A percentile compares a stretch with the other conserved stretches of the same genome.
Evolutionary conservation across 1,284 basidiomycete species (phyloP).

Genomic region (Filobasidium uniguttulatum): DNA sequence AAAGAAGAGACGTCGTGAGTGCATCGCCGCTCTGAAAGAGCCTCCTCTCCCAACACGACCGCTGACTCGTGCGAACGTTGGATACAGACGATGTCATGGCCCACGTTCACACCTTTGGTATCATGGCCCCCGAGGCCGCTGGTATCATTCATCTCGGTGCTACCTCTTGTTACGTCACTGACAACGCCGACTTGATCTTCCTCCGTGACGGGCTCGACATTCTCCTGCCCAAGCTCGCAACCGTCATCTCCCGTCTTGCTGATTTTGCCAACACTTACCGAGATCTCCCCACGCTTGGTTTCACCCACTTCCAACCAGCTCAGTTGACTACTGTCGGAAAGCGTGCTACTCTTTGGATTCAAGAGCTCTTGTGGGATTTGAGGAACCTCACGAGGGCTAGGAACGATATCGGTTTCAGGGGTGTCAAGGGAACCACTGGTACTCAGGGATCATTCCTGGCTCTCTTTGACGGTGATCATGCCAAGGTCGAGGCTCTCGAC

Average conservation of each 20-base stretch:
- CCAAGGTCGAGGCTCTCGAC: conserved; percentile 88
- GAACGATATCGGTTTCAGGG: conserved; percentile 91
- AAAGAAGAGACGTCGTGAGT: conserved; percentile 72
- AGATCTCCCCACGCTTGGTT: conserved; percentile 78
- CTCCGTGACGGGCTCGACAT: conserved; percentile 73
- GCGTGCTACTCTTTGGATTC: conserved; percentile 93
- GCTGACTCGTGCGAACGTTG: conserved; percentile 3
- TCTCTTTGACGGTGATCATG: conserved; percentile 88
- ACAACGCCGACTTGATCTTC: conserved; percentile 97
- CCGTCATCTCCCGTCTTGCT: conserved; percentile 78
- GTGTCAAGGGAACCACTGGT: conserved; percentile 97
- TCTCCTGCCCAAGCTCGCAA: conserved; percentile 71
- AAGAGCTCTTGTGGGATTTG: conserved; percentile 94
- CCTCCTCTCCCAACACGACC: background rate
- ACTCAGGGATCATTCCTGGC: conserved; percentile 93
- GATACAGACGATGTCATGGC: conserved; percentile 90
- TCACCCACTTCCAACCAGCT: conserved; percentile 98
- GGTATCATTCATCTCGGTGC: conserved; percentile 98
- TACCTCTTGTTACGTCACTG: conserved; percentile 97
- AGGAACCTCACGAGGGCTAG: conserved; percentile 81
- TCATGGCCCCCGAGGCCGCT: conserved; percentile 84
- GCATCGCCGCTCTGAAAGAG: background rate
- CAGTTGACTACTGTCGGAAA: conserved; percentile 99
- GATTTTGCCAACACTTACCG: conserved; percentile 60
- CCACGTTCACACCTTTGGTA: conserved; percentile 93